Evolutionary conservation across 2,329 filamentous ascomycete species (phyloP), one percentile per base, ranked within the genome.

Genomic region (Nemania sp.): DNA sequence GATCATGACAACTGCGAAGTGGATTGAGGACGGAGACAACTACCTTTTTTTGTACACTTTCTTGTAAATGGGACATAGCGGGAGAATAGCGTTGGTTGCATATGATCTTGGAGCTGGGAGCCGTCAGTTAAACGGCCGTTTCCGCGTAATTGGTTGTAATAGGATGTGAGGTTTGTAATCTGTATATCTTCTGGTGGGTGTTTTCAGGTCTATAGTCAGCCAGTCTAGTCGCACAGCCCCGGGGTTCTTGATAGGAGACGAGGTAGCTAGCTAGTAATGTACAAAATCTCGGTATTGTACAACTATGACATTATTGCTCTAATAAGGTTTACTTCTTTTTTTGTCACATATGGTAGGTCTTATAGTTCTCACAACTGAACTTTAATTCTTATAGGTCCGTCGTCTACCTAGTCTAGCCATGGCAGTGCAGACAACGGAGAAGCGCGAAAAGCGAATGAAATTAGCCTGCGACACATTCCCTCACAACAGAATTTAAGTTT

Each of bases 1-100:
- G 73, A 79, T 45, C 73, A 71, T 58, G 72, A 74, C 43, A 76
- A 73, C 71, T 76, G 75, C 74, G 78, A 78, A 24, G 77, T 81
- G 52, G 79, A 81, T 67, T 81, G 76, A 52, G 18, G 11, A 57
- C 20, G 47, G 47, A 53, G 35, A 27, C 1, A 13, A 20, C 7
- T 13, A 18, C 52, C 27, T 18, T 38, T 11, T 35, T 27, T 27
- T 54, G 52, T 38, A 54, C 52, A 15, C 52, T 43, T 24, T 65
- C 22, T 41, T 68, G 61, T 68, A 56, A 62, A 55, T 57, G 61
- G 26, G 41, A 57, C 26, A 60, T 57, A 24, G 32, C 26, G 29
- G 41, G 51, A 20, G 59, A 49, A 45, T 10, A 64, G 45, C 29
- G 5, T 27, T 24, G 53, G 24, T 8, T 65, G 57, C 65, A 62